These are phyloP conservation scores for Erigeron philadelphicus DNA, from an alignment of 140 eudicot species.

Conservation along the genomic window DNA sequence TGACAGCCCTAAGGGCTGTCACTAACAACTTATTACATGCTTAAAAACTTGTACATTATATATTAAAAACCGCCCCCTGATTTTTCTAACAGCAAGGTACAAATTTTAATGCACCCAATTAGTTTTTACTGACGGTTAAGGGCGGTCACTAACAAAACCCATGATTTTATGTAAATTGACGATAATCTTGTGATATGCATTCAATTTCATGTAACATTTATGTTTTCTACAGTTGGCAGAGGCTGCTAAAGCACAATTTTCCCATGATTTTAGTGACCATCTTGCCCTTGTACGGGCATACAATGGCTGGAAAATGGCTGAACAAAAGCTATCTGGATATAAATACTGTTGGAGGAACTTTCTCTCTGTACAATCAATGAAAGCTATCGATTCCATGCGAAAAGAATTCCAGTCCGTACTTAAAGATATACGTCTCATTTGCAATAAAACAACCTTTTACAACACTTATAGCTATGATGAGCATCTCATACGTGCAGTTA, in stretches of 20 bases:
- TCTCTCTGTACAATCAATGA: conserved; percentile 81
- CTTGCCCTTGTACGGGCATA: conserved; percentile 80
- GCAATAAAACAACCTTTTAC: conserved; percentile 42
- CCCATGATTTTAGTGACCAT: conserved; percentile 74
- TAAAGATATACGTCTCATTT: conserved; percentile 59
- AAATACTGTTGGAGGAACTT: conserved; percentile 87
- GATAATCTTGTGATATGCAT: not conserved
- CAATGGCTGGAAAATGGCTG: conserved; percentile 77
- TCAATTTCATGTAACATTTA: not conserved
- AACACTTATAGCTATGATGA: conserved; percentile 64
- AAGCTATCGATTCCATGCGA: conserved; percentile 73
- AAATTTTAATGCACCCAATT: no score
- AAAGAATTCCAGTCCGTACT: conserved; percentile 64
- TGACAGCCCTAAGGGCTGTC: no score
- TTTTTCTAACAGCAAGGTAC: no score
- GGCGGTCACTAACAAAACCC: no score
- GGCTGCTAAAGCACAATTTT: conserved; percentile 80
- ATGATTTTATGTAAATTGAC: no score
- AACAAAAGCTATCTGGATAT: conserved; percentile 48
- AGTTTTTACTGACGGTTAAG: no score
- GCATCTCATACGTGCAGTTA: conserved; percentile 62
- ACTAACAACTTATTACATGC: no score
- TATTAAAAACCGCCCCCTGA: no score
- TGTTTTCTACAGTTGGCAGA: conserved; percentile 57
- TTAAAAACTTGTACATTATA: no score